Evolutionary conservation across 768 basidiomycete genomes (phyloP), one percentile per base, ranked within the genome.

Genomic region (Boletus speciosus): DNA sequence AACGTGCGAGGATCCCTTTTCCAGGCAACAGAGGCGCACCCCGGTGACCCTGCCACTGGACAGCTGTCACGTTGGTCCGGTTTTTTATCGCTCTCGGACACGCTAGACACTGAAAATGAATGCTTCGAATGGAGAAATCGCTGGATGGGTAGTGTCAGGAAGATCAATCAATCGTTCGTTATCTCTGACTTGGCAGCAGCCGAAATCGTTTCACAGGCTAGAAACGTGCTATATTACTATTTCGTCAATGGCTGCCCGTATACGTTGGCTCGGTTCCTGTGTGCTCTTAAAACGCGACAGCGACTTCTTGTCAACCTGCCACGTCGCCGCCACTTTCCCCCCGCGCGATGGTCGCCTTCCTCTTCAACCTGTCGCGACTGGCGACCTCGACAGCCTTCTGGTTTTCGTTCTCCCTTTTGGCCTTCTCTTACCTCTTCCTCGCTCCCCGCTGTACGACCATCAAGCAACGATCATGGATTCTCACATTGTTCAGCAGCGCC

Each of bases 391-490:
- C 56, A 19, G 62, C 61, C 32, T 69, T 69, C 42, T 52, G 58
- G 56, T 41, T 54, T 10, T 60, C 66, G 2, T 50, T 64, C 2
- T 23, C 56, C n/a, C 15, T 52, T 14, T n/a, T 70, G 45, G 58
- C 39, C 25, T 35, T 43, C 32, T 44, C 64, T 0, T 79, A 75
- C 65, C 54, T 66, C 46, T 6, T 70, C 27, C 59, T 73, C 29
- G 62, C 71, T 3, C 57, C 66, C 0, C 45, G 41, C 38, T 75
- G 69, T 62, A 45, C 68, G 6, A 70, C 73, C 5, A 42, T 68
- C 36, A 75, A 76, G 61, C 75, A 82, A 55, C 66, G 66, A 27
- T 69, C 81, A 42, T 82, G 81, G 75, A 64, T 81, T 42, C 67
- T 82, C 40, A 78, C 78, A 2, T 65, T 68, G 1, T 52, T 75